A percentile compares a stretch with the other conserved stretches of the same genome.
phyloP scores from a whole-genome alignment of 371 early-diverging fungal species.

The Circinella umbellata region DNA sequence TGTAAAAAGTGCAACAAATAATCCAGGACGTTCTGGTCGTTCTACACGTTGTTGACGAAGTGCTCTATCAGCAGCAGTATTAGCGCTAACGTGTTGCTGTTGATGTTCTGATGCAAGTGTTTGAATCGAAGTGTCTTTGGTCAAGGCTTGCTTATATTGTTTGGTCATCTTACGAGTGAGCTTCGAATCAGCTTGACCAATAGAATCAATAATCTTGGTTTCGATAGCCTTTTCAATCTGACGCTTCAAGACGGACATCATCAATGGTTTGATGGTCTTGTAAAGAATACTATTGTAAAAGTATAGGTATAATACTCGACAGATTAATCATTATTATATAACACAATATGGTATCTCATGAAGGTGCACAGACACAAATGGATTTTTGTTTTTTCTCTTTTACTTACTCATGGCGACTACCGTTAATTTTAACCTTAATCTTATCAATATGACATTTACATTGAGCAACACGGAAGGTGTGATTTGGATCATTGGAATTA shows the following conservation, averaged over 20 bases:
- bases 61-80: background rate
- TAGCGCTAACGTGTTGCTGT: constrained; percentile 2
- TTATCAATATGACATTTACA: constrained; percentile 51
- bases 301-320: background rate
- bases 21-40: constrained; percentile 21
- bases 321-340: background rate
- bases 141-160: constrained; percentile 23
- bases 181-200: constrained; percentile 42
- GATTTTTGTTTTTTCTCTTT: background rate
- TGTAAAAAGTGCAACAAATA: constrained; percentile 26
- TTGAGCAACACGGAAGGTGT: constrained; percentile 35
- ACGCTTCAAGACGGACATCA: constrained; percentile 48
- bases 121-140: constrained; percentile 8
- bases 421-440: constrained; percentile 53
- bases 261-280: constrained; percentile 50
- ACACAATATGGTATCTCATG: background rate
- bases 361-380: too few relatives aligned
- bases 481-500: constrained; percentile 30
- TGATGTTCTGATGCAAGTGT: constrained; percentile 4
- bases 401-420: constrained; percentile 49
- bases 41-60: background rate
- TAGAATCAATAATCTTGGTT: constrained; percentile 36
- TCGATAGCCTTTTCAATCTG: constrained; percentile 56
- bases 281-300: constrained; percentile 38
- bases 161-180: constrained; percentile 28